Evolutionary conservation across 257 asterid species (phyloP), one percentile per base, ranked within the genome.

Genomic region (Sherardia arvensis): DNA sequence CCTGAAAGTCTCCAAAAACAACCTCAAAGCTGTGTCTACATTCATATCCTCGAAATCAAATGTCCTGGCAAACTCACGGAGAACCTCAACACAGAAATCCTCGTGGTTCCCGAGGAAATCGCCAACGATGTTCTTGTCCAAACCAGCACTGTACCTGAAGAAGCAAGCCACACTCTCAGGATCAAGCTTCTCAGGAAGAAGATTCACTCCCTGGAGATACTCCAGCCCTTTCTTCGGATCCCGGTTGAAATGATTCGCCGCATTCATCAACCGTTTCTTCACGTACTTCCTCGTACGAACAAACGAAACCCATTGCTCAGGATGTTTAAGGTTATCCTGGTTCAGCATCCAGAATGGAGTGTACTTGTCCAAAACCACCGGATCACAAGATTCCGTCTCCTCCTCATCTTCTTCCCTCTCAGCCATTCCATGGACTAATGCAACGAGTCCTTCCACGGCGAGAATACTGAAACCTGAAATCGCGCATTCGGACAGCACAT

Each of bases 71-170:
- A 92, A 92, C 76, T 92, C 98, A 73, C 87, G 92, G 59, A 92
- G 97, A 64, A 92, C 98, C 77, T 88, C 95, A 55, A 92, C 95
- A 40, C 95, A 92, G 72, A 92, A 92, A 66, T 92, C 98, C 59
- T 92, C 97, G 71, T 92, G 98, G 72, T 89, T 92, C 69, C 97
- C 98, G 43, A 92, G 97, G 80, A 91, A 91, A 81, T 91, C 98
- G 32, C 97, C 97, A 57, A 92, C 97, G n/a, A 92, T 95, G 67
- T 92, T 89, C 78, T 92, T 92, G 80, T 92, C 98, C 55, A 92
- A 76, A 43, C 98, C 97, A 64, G 95, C 93, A 25, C 97, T 85
- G 64, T 83, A 92, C 70, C 98, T 86, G 77, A 89, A 92, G 79
- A 92, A 89, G 80, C 95, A 89, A 65, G 98, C 95, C 79, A 92